A percentile compares a stretch with the other conserved stretches of the same genome.
Evolutionary conservation across 1,284 basidiomycete genomes (phyloP).

Genomic region (Phaffia rhodozyma): DNA sequence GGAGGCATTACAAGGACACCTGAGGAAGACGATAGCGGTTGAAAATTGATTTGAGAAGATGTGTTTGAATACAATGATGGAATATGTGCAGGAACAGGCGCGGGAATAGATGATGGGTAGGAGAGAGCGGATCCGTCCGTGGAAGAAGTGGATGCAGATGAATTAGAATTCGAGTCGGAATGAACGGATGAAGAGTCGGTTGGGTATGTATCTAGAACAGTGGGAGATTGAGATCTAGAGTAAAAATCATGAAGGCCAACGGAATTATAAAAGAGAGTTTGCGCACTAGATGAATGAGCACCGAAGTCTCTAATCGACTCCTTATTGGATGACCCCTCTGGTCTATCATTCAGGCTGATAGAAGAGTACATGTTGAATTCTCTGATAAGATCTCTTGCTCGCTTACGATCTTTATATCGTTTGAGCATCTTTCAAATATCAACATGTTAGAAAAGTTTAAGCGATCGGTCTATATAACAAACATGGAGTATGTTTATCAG

Average conservation of each 20-base stretch:
- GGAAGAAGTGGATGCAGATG: background rate
- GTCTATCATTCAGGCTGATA: background rate
- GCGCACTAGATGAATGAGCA: no score
- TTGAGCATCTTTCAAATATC: slow-evolving; percentile 50
- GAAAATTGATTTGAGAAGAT: no score
- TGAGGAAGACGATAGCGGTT: no score
- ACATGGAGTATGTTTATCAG: background rate
- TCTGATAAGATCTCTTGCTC: slow-evolving; percentile 59
- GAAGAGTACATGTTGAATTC: slow-evolving; percentile 55
- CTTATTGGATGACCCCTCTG: slow-evolving; percentile 37
- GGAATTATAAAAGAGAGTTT: no score
- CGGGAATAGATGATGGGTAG: background rate
- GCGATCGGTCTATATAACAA: no score
- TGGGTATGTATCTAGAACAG: no score
- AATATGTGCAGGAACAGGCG: background rate
- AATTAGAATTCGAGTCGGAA: background rate
- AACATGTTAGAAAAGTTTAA: background rate
- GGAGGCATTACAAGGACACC: background rate
- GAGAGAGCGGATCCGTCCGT: background rate
- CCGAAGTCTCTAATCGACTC: background rate
- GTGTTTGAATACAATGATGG: no score
- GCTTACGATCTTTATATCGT: slow-evolving; percentile 70
- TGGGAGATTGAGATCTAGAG: no score
- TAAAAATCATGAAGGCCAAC: no score
- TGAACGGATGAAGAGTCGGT: no score